A percentile compares a stretch with the other conserved stretches of the same genome.
These are phyloP conservation scores for Melastoma candidum DNA, from an alignment of 441 rosid species.

Conservation along the genomic window DNA sequence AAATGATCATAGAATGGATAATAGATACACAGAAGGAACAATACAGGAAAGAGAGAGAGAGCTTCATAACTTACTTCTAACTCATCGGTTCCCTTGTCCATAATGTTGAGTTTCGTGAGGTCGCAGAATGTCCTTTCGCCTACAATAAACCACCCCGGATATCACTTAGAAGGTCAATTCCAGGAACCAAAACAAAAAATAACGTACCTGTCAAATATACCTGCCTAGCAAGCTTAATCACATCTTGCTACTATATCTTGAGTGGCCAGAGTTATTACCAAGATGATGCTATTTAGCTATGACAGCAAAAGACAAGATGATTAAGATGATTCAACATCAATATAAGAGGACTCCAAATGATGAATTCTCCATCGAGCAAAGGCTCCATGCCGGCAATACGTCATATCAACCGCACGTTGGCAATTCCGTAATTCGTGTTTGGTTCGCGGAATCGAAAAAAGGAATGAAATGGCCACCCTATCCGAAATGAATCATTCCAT, in stretches of 20 bases:
- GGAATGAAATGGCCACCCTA: too few species aligned
- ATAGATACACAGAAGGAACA: background rate
- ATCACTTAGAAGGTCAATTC: background rate
- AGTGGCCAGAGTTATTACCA: conserved; percentile 3
- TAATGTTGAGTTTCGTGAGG: conserved; percentile 16
- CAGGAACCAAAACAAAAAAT: background rate
- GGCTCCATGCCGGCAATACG: too few species aligned
- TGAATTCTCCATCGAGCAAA: too few species aligned
- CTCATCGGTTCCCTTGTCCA: conserved; percentile 18
- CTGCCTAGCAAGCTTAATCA: background rate
- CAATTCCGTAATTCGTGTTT: too few species aligned
- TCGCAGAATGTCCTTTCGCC: conserved; percentile 15
- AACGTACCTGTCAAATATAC: background rate
- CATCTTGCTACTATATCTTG: background rate
- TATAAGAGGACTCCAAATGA: too few species aligned
- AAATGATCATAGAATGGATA: background rate
- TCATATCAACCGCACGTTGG: too few species aligned
- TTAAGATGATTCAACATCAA: too few species aligned
- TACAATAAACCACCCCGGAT: background rate
- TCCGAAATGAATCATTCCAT: too few species aligned
- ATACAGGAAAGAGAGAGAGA: background rate
- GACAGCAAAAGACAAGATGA: too few species aligned
- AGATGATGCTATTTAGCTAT: background rate
- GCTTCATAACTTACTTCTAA: conserved; percentile 8
- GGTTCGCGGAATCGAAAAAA: too few species aligned